A percentile compares a stretch with the other conserved stretches of the same genome.
Conservation (phyloP, 306 rosid species). For the Ceratonia siliqua region DNA sequence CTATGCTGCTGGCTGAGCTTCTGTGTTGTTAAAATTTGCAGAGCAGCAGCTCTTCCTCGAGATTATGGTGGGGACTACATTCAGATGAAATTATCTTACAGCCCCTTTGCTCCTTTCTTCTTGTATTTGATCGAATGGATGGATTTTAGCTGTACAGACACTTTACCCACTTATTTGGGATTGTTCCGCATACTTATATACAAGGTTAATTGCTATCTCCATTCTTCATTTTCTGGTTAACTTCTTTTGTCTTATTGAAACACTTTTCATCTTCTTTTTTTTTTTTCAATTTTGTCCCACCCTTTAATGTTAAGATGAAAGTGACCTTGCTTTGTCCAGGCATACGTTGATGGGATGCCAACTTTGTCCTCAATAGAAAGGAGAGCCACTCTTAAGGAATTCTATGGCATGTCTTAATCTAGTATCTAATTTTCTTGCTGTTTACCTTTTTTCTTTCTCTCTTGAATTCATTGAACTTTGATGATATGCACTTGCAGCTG, state of each 20-base stretch:
- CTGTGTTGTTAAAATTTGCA: constrained; percentile 37
- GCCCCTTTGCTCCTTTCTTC: constrained; percentile 73
- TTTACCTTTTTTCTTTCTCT: neutral
- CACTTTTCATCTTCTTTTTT: neutral
- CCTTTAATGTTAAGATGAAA: neutral
- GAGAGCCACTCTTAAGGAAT: constrained; percentile 64
- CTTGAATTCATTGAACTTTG: neutral
- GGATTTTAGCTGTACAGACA: constrained; percentile 65
- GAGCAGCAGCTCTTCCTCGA: constrained; percentile 62
- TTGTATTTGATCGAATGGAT: constrained; percentile 73
- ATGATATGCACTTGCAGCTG: constrained; percentile 53
- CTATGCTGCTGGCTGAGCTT: no score
- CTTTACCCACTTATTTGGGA: constrained; percentile 67
- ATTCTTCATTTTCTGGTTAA: neutral
- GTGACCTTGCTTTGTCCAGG: constrained; percentile 46
- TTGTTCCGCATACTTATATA: constrained; percentile 57
- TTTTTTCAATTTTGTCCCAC: neutral
- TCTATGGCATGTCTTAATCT: constrained; percentile 52
- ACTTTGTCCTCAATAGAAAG: constrained; percentile 63
- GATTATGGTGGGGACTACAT: constrained; percentile 61
- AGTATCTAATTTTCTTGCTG: neutral
- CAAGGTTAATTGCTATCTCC: constrained; percentile 46
- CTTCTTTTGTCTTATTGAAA: neutral
- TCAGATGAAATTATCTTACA: constrained; percentile 71
- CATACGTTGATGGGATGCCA: constrained; percentile 64